Conservation (phyloP, 23 red algal species). For the Gracilaria domingensis region DNA sequence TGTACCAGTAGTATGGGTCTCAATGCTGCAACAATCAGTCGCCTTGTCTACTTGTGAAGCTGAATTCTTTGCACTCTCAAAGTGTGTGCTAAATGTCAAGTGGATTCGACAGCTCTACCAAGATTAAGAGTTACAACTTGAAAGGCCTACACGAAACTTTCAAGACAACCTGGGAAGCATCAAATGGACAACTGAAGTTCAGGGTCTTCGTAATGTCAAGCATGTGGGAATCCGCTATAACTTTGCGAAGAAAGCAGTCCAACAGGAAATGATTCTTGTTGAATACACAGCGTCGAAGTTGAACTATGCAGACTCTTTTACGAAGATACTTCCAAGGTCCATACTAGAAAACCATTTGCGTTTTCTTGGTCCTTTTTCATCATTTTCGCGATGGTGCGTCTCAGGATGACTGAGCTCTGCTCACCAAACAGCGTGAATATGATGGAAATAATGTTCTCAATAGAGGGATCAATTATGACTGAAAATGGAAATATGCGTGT, state of each 20-base stretch:
- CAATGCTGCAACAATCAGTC: conserved; percentile 11
- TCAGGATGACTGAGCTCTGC: too few species aligned
- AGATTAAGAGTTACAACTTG: background rate
- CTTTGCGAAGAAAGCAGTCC: conserved; percentile 15
- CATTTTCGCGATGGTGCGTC: conserved; percentile 29
- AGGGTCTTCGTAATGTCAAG: conserved; percentile 33
- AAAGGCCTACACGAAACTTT: background rate
- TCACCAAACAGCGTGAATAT: too few species aligned
- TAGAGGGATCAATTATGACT: too few species aligned
- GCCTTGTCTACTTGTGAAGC: conserved; percentile 42
- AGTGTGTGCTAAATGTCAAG: background rate
- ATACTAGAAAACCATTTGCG: background rate
- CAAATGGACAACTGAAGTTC: conserved; percentile 11
- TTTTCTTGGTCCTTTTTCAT: background rate
- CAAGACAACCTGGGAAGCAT: conserved; percentile 58
- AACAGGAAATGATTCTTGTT: background rate
- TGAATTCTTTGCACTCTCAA: conserved; percentile 36
- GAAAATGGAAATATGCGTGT: too few species aligned
- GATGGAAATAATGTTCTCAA: too few species aligned
- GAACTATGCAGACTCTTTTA: conserved; percentile 44
- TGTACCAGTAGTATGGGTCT: conserved; percentile 27
- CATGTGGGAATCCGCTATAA: conserved; percentile 20
- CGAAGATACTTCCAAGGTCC: background rate
- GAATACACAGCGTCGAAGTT: conserved; percentile 33
- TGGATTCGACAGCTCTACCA: conserved; percentile 18